phyloP scores from a whole-genome alignment of 305 asterid genomes.

The Fraxinus baroniana region DNA sequence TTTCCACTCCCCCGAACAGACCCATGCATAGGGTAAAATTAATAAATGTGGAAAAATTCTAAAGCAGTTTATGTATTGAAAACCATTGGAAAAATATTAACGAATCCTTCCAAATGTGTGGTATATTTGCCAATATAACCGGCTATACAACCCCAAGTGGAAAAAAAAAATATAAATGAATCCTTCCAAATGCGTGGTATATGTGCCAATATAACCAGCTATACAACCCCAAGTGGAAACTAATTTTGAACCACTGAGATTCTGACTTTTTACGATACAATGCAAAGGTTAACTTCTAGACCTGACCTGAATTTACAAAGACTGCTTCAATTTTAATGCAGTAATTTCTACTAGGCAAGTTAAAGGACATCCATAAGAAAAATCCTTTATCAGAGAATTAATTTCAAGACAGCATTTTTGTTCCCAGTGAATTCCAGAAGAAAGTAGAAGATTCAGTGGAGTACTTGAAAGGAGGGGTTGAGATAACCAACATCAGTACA shows the following conservation, averaged over 20 bases:
- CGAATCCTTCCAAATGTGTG: not conserved
- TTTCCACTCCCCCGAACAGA: not conserved
- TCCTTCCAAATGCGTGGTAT: not conserved
- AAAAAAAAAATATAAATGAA: not conserved
- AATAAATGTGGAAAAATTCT: not conserved
- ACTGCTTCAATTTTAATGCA: not conserved
- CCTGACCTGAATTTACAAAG: not conserved
- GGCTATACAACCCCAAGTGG: not conserved
- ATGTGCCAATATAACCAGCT: not conserved
- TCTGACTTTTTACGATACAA: not conserved
- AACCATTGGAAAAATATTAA: not conserved
- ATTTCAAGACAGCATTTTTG: not conserved
- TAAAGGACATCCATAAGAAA: not conserved
- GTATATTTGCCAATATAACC: not conserved
- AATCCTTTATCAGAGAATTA: not conserved
- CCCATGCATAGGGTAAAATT: not conserved
- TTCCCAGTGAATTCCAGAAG: not conserved
- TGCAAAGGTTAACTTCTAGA: not conserved
- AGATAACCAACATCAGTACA: not conserved
- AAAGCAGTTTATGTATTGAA: not conserved
- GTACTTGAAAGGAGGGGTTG: not conserved
- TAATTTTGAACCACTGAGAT: not conserved
- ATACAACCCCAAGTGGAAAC: not conserved
- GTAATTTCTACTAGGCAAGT: not conserved
- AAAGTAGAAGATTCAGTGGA: not conserved